These are phyloP conservation scores for Staphylotrichum tortipilum DNA, from an alignment of 495 filamentous ascomycete genomes.

Conservation along the genomic window DNA sequence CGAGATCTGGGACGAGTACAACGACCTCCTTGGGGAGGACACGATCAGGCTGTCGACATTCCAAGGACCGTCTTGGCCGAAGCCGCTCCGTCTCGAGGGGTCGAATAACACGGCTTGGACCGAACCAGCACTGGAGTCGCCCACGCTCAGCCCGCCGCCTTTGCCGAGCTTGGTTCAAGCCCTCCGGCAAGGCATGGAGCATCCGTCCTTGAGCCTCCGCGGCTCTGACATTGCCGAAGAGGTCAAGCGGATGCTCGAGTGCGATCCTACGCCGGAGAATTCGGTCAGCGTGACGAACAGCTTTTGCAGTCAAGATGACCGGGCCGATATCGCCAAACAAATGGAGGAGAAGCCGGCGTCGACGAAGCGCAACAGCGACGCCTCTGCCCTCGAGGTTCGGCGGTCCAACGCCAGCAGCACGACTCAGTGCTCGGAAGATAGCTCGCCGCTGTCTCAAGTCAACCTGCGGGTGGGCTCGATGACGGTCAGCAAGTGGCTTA, in stretches of 20 bases:
- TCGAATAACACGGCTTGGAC: conserved; percentile 17
- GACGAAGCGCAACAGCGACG: conserved; percentile 22
- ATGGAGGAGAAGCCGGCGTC: not conserved
- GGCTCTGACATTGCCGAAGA: conserved; percentile 41
- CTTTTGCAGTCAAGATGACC: conserved; percentile 38
- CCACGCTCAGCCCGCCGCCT: conserved; percentile 25
- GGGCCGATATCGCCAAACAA: conserved; percentile 19
- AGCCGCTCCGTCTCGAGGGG: conserved; percentile 38
- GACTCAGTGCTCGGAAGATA: conserved; percentile 41
- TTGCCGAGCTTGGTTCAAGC: conserved; percentile 26
- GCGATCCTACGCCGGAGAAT: conserved; percentile 29
- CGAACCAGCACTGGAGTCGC: conserved; percentile 33
- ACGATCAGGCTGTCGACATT: conserved; percentile 41
- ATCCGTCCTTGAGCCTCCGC: conserved; percentile 30
- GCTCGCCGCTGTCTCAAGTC: conserved; percentile 59
- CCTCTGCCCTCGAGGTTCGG: conserved; percentile 31
- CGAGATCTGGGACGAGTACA: conserved; percentile 91
- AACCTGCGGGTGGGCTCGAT: conserved; percentile 73
- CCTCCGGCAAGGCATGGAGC: conserved; percentile 21
- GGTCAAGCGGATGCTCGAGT: conserved; percentile 35
- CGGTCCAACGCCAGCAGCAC: conserved; percentile 38
- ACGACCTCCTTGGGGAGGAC: conserved; percentile 72
- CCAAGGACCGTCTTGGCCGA: conserved; percentile 38
- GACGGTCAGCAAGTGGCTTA: conserved; percentile 70
- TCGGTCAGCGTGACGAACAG: conserved; percentile 48